These are phyloP conservation scores for Yamadazyma laniorum DNA, from an alignment of 805 yeast species.

Conservation along the genomic window DNA sequence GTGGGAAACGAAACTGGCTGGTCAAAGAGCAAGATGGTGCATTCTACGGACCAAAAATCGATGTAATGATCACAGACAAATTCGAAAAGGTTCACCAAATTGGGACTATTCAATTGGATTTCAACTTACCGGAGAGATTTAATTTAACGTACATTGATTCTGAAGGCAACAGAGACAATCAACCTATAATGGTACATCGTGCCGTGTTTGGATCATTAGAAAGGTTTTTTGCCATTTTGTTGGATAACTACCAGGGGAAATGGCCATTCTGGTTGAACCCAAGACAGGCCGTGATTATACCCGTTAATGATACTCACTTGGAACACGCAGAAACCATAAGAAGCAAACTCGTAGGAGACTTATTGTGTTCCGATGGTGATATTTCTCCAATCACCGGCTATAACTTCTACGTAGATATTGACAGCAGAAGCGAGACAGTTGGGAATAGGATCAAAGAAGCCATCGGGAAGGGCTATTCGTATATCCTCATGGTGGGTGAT, in stretches of 20 bases:
- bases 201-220: conserved; percentile 96
- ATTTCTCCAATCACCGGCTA: conserved; percentile 58
- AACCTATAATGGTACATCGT: conserved; percentile 93
- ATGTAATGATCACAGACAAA: conserved; percentile 77
- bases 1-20: conserved; percentile 58
- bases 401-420: conserved; percentile 74
- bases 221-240: conserved; percentile 83
- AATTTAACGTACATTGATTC: conserved; percentile 61
- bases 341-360: conserved; percentile 45
- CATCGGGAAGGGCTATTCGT: conserved; percentile 68
- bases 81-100: conserved; percentile 84
- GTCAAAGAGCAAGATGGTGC: conserved; percentile 95
- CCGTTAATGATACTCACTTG: conserved; percentile 64
- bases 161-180: conserved; percentile 49
- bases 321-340: conserved; percentile 53
- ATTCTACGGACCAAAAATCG: conserved; percentile 95
- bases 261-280: conserved; percentile 99
- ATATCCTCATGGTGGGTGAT: conserved; percentile 83
- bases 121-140: conserved; percentile 87
- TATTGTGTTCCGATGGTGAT: conserved; percentile 19
- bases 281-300: conserved; percentile 81
- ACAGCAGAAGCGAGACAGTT: conserved; percentile 71
- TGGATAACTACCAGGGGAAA: conserved; percentile 86
- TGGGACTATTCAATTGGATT: conserved; percentile 93
- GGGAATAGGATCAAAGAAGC: conserved; percentile 82